These are phyloP conservation scores for Anisodus acutangulus DNA, from an alignment of 257 asterid species.

Conservation along the genomic window DNA sequence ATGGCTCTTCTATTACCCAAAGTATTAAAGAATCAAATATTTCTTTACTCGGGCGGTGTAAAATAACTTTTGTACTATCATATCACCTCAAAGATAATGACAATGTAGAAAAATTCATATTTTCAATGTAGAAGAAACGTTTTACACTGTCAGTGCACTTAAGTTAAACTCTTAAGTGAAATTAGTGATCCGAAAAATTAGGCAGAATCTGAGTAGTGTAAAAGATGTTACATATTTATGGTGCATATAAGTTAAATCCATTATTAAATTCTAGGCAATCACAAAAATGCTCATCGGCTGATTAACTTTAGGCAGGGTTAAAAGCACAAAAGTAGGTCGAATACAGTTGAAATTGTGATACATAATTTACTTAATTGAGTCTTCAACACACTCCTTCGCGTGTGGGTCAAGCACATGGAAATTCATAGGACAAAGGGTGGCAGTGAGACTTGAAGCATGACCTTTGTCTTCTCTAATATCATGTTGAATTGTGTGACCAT, in stretches of 20 bases:
- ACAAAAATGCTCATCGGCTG: neutral
- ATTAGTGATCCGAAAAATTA: neutral
- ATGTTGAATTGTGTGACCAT: neutral
- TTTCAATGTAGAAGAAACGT: neutral
- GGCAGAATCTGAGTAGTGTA: neutral
- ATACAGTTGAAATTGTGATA: neutral
- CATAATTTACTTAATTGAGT: neutral
- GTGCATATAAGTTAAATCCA: neutral
- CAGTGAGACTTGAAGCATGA: neutral
- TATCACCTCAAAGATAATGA: neutral
- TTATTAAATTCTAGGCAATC: neutral
- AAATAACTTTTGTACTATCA: neutral
- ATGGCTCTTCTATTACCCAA: conserved; percentile 1
- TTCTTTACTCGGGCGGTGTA: neutral
- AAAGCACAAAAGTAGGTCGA: neutral
- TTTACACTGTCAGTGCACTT: neutral
- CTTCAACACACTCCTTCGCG: neutral
- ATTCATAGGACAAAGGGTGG: neutral
- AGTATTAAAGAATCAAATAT: neutral
- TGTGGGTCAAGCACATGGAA: neutral
- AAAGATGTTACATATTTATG: neutral
- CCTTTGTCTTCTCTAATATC: neutral
- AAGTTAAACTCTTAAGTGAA: neutral
- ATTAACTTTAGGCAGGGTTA: neutral
- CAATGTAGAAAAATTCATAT: neutral